Base-by-base conservation (phyloP, 208 protist species). In the Vickermania ingenoplastis region DNA sequence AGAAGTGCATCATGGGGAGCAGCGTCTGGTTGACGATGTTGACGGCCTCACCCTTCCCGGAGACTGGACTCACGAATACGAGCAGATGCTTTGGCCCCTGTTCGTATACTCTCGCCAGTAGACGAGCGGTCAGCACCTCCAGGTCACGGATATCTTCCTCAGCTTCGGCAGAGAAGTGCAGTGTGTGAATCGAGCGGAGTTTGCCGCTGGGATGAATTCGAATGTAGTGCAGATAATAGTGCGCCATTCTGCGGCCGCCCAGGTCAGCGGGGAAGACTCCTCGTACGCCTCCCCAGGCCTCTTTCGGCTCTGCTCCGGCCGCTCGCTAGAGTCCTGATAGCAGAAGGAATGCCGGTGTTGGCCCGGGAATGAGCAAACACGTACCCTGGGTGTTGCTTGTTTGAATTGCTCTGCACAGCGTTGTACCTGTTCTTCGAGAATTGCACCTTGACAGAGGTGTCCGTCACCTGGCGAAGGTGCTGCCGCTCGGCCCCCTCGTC, bases 41-140 rank as follows among this genome's bases (percentile, higher is more conserved):
- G 60, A 79, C 31, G 3, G 77, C 83, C 23, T 80, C 75, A 0
- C 87, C 87, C 27, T 75, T 73, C 25, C 87, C 87, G 1, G 83
- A 91, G 58, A 80, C 86, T 29, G 73, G 71, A 62, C 83, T 94
- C 45, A 91, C 71, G 58, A 90, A 94, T 45, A 81, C 67, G 13
- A 86, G 21, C 24, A 94, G 54, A 52, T 78, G 63, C 69, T 79
- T 82, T 30, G 55, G n/a, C 3, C 87, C 84, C 11, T 62, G 50
- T 13, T 49, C 50, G 59, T 94, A 94, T 24, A 91, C 55, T 11
- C 57, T 53, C 25, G 56, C 51, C n/a, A 91, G 61, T 11, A 91
- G 22, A 2, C 41, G 55, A 17, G 55, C 50, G 17, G 76, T 61
- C 31, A 88, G 5, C 5, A 31, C n/a, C 22, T 59, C 53, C 61